Conservation (phyloP, 768 basidiomycete species). For the Peribolospora baueri region DNA sequence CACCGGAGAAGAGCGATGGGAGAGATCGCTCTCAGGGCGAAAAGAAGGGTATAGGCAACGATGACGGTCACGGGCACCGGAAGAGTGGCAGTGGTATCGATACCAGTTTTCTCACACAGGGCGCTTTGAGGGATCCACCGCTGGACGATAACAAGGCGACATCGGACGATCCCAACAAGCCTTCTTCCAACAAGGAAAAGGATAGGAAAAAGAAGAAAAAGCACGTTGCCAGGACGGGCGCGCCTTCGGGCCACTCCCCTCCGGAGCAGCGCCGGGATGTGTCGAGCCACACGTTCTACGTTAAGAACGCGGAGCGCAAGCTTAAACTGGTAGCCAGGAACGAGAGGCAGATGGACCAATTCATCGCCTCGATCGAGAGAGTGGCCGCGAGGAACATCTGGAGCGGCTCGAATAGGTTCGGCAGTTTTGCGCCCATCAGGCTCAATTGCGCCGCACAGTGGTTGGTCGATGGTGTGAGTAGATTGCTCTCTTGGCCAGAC, state of each 20-base stretch:
- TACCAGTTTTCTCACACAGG: no score
- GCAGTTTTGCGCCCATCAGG: conserved; percentile 77
- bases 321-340: conserved; percentile 68
- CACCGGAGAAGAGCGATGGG: conserved; percentile 8
- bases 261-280: conserved; percentile 31
- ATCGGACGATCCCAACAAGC: conserved; percentile 32
- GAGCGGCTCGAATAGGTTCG: conserved; percentile 59
- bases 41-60: no score
- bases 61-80: no score
- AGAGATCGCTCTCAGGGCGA: no score
- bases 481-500: not conserved
- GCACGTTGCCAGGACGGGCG: conserved; percentile 2
- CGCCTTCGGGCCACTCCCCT: not conserved
- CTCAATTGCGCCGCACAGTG: conserved; percentile 86
- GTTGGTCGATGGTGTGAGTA: conserved; percentile 81
- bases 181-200: conserved; percentile 10
- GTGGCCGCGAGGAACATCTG: conserved; percentile 54
- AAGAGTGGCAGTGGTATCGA: no score
- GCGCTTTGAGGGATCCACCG: no score
- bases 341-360: conserved; percentile 94
- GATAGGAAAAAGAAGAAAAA: conserved; percentile 20
- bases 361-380: conserved; percentile 72
- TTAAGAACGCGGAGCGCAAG: conserved; percentile 70
- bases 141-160: no score
- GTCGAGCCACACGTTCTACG: conserved; percentile 81